Conservation (phyloP, 345 rosid genomes). For the Salix dunnii region DNA sequence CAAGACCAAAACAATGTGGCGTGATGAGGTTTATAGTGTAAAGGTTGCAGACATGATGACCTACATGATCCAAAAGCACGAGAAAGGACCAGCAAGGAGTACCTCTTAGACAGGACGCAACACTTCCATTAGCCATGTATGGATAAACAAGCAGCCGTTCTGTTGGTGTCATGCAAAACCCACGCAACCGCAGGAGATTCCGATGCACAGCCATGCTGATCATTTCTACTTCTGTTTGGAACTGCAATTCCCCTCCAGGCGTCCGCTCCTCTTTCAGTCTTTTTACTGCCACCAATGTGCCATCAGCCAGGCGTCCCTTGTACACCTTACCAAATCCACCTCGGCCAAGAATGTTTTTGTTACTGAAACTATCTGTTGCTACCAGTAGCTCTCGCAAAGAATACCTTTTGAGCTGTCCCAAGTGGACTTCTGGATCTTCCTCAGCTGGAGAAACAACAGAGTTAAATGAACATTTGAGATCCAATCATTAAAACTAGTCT, state of each 20-base stretch:
- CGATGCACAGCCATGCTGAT: constrained; percentile 40
- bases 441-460: constrained; percentile 16
- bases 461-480: not conserved
- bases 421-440: constrained; percentile 34
- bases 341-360: constrained; percentile 34
- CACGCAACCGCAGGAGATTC: constrained; percentile 33
- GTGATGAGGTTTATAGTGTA: not conserved
- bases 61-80: not conserved
- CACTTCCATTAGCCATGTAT: constrained; percentile 37
- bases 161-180: constrained; percentile 37
- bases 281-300: constrained; percentile 38
- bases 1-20: not conserved
- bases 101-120: constrained; percentile 38
- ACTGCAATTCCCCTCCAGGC: constrained; percentile 35
- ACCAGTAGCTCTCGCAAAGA: constrained; percentile 32
- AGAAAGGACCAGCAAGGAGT: not conserved
- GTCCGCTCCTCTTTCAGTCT: constrained; percentile 38
- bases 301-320: constrained; percentile 35
- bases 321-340: constrained; percentile 38
- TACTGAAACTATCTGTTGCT: constrained; percentile 35
- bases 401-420: constrained; percentile 34
- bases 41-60: not conserved
- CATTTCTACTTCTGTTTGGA: constrained; percentile 37
- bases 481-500: not conserved
- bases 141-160: constrained; percentile 38